phyloP scores from a whole-genome alignment of 202 grass and related monocot genomes.

The Schoenoplectus triqueter region DNA sequence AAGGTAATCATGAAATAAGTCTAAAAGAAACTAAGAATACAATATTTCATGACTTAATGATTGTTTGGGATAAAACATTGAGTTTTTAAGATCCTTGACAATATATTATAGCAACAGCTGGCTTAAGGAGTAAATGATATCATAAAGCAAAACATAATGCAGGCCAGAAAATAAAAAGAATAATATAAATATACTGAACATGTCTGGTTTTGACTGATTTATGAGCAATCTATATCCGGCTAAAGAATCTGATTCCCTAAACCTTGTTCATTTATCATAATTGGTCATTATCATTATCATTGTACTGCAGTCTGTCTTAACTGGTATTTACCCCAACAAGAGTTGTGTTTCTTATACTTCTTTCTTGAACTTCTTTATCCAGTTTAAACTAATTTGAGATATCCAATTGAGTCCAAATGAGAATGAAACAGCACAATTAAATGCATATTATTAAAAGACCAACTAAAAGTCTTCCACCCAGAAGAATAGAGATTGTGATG shows the following conservation, averaged over 20 bases:
- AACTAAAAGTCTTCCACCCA: background rate
- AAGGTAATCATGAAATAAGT: conserved; percentile 12
- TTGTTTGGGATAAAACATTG: background rate
- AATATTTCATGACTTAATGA: conserved; percentile 7
- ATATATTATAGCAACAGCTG: conserved; percentile 23
- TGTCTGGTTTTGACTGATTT: background rate
- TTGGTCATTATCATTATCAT: background rate
- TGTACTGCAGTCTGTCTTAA: background rate
- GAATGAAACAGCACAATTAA: background rate
- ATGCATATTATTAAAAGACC: background rate
- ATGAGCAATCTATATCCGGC: background rate
- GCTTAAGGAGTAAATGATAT: background rate
- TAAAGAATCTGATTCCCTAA: background rate
- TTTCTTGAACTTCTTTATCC: conserved; percentile 10
- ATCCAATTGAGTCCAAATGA: conserved; percentile 9
- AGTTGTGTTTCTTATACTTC: background rate
- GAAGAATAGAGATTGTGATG: background rate
- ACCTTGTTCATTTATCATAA: conserved; percentile 27
- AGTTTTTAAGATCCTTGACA: background rate
- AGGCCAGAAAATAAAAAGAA: background rate
- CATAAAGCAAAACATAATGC: conserved; percentile 15
- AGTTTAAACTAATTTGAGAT: conserved; percentile 23
- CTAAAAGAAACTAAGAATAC: conserved; percentile 2
- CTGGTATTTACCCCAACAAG: background rate
- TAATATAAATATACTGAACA: background rate